Base-by-base conservation (phyloP, 345 rosid genomes). In the Linum tenue region DNA sequence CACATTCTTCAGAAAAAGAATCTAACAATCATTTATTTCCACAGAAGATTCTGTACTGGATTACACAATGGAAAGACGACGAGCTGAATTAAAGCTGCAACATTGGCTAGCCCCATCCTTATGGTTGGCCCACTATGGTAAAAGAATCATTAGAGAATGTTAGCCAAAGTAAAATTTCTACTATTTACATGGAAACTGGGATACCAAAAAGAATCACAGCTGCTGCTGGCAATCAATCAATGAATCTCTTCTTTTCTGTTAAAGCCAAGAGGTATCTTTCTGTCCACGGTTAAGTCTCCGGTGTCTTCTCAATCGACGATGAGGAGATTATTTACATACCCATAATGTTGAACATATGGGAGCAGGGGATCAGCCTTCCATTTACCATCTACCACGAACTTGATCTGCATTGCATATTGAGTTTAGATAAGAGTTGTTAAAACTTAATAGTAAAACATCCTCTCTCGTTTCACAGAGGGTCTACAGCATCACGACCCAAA, bases 291-390 rank as follows among this genome's bases (percentile, higher is more conserved):
- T 68, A 44, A 56, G 11, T n/a, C 16, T 42, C 53, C 56, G 4
- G 12, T 44, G 39, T 68, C 48, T 36, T 78, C 60, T 37, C 72
- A 88, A 4, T 78, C 69, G 75, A 94, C 69, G 36, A 88, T 76
- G 58, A 94, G 86, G 68, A 88, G 77, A 80, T 90, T 94, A 72
- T 94, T 94, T 64, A 88, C 92, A 55, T 73, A 70, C 62, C 96
- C 96, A 4, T 73, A 71, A 63, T 76, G 72, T 44, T 71, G 51
- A 66, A 90, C 84, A n/a, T 83, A 70, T 3, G 96, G 99, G 65
- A 96, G 95, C 58, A 94, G 76, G 60, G 95, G 97, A 76, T 94
- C 97, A 40, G 87, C 77, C 76, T 60, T 90, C 99, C 99, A 94
- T 72, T 80, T 73, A n/a, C 97, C 99, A 76, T 94, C 95, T 11